Percentiles rank a stretch among this genome's conserved stretches.
phyloP scores from a whole-genome alignment of 179 eudicot genomes.

The Silene noctiflora region DNA sequence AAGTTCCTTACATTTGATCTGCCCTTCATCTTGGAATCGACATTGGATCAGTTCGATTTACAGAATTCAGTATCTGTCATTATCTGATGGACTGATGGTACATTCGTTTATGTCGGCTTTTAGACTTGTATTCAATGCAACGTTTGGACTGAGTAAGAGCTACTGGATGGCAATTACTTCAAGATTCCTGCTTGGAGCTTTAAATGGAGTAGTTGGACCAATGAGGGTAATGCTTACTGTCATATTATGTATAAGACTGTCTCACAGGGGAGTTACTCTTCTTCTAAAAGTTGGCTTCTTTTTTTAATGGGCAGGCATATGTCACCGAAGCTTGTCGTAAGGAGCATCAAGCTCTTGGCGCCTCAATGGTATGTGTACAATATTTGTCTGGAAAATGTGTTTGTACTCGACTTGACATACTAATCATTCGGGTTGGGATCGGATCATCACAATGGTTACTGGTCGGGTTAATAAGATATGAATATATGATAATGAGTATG shows the following conservation, averaged over 20 bases:
- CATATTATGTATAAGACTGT: neutral
- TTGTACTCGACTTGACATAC: neutral
- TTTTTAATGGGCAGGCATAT: conserved; percentile 38
- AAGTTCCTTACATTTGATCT: neutral
- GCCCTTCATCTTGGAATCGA: neutral
- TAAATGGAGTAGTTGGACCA: conserved; percentile 36
- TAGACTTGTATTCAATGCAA: conserved; percentile 66
- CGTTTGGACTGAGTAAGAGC: conserved; percentile 64
- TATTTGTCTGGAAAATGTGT: neutral
- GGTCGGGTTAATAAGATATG: no score
- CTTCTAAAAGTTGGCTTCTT: neutral
- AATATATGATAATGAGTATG: no score
- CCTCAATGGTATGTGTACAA: conserved; percentile 40
- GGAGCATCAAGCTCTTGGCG: conserved; percentile 54
- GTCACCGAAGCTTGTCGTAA: conserved; percentile 46
- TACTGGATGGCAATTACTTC: conserved; percentile 71
- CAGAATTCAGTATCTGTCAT: neutral
- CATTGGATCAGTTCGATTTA: neutral
- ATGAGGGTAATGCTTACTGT: conserved; percentile 27
- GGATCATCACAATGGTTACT: no score
- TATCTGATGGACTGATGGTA: neutral
- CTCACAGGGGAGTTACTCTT: no score
- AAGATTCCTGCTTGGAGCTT: conserved; percentile 66
- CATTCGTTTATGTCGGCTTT: conserved; percentile 9
- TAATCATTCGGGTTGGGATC: neutral